Conservation (phyloP, 257 asterid species). For the Penstemon barbatus region DNA sequence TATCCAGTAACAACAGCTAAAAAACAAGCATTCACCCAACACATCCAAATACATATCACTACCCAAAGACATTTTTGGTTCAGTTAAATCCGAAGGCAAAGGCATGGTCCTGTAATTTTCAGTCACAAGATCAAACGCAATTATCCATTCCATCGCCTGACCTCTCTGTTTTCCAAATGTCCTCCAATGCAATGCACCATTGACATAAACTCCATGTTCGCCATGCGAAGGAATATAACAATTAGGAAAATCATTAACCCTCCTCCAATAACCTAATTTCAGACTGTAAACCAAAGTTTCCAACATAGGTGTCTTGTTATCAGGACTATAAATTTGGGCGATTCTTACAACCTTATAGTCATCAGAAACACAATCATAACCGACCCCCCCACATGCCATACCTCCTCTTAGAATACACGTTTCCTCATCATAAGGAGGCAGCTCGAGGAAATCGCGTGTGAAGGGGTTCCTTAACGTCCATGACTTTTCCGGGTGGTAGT, state of each 20-base stretch:
- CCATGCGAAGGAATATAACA: neutral
- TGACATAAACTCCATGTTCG: neutral
- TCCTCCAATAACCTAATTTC: neutral
- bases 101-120: neutral
- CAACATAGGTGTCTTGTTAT: too few relatives aligned
- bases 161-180: neutral
- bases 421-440: neutral
- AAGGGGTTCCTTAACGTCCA: too few relatives aligned
- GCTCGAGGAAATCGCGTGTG: neutral
- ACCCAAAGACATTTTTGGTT: too few relatives aligned
- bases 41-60: neutral
- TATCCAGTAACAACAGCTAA: neutral
- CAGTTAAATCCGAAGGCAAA: neutral
- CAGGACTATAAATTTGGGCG: neutral
- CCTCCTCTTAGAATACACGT: neutral
- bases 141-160: neutral
- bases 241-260: neutral
- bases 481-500: too few relatives aligned
- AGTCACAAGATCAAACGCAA: neutral
- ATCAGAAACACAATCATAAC: neutral
- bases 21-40: neutral
- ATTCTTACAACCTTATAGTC: neutral
- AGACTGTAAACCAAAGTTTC: neutral
- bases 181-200: neutral
- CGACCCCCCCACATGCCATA: neutral